Evolutionary conservation across 305 asterid species (phyloP).

Genomic region (Solanum hybrid): DNA sequence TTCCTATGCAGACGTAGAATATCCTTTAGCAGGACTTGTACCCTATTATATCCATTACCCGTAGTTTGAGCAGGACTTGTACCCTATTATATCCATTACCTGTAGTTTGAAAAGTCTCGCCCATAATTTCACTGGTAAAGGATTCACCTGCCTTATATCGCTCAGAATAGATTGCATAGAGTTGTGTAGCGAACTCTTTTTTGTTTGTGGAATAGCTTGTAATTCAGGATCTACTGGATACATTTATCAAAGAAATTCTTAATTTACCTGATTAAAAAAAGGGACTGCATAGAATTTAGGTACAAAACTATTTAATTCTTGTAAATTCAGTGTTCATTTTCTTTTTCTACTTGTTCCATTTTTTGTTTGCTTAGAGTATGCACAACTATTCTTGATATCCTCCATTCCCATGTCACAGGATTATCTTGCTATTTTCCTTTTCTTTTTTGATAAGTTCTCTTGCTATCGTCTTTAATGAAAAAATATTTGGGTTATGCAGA

Average conservation of each 20-base stretch:
- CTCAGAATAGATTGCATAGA: not conserved
- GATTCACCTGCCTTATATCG: not conserved
- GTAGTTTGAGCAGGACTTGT: not conserved
- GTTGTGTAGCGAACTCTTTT: not conserved
- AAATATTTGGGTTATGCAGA: constrained; percentile 42
- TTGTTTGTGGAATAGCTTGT: not conserved
- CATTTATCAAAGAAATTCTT: not conserved
- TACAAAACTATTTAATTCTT: not conserved
- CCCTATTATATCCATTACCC: not conserved
- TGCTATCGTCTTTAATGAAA: not conserved
- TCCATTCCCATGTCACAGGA: not conserved
- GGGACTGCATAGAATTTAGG: not conserved
- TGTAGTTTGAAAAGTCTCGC: not conserved
- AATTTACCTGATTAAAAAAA: not conserved
- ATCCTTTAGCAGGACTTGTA: not conserved
- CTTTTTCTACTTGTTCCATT: not conserved
- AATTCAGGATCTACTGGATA: not conserved
- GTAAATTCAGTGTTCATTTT: not conserved
- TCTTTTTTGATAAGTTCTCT: not conserved
- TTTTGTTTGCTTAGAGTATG: not conserved
- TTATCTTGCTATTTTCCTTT: not conserved
- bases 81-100: not conserved
- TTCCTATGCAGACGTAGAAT: not conserved
- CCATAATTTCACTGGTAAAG: not conserved
- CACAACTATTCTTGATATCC: not conserved